Evolutionary conservation across 495 filamentous ascomycete genomes (phyloP).

Genomic region (Umbilicaria muhlenbergii): DNA sequence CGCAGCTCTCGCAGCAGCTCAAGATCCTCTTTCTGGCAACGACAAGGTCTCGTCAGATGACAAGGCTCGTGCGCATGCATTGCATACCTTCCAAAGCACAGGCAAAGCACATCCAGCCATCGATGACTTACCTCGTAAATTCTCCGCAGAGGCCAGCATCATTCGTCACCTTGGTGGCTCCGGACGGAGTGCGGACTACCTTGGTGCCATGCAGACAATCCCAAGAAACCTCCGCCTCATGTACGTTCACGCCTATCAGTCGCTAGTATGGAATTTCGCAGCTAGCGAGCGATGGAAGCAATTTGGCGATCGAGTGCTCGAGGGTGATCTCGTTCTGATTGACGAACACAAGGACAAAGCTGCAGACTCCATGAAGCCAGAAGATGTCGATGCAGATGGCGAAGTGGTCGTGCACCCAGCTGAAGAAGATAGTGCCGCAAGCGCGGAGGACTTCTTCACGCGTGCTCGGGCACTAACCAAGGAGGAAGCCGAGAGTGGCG

Average conservation of each 20-base stretch:
- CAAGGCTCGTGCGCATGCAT: conserved; percentile 54
- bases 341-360: conserved; percentile 34
- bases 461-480: conserved; percentile 61
- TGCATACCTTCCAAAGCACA: conserved; percentile 50
- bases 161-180: conserved; percentile 51
- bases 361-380: conserved; percentile 13
- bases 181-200: conserved; percentile 39
- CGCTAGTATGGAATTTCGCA: conserved; percentile 78
- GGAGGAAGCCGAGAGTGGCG: conserved; percentile 63
- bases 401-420: conserved; percentile 48
- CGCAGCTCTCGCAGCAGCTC: conserved; percentile 25
- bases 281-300: conserved; percentile 62
- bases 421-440: conserved; percentile 36
- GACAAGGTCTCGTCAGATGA: conserved; percentile 51
- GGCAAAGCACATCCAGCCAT: conserved; percentile 40
- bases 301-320: conserved; percentile 54
- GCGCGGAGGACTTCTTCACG: conserved; percentile 44
- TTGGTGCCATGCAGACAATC: conserved; percentile 64
- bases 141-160: conserved; percentile 59
- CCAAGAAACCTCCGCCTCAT: conserved; percentile 68
- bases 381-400: conserved; percentile 47
- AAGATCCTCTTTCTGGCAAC: conserved; percentile 18
- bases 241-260: conserved; percentile 96
- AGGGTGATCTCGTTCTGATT: conserved; percentile 74
- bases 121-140: conserved; percentile 59